Evolutionary conservation across 1,139 yeast genomes (phyloP).

Genomic region (Candida sp.): DNA sequence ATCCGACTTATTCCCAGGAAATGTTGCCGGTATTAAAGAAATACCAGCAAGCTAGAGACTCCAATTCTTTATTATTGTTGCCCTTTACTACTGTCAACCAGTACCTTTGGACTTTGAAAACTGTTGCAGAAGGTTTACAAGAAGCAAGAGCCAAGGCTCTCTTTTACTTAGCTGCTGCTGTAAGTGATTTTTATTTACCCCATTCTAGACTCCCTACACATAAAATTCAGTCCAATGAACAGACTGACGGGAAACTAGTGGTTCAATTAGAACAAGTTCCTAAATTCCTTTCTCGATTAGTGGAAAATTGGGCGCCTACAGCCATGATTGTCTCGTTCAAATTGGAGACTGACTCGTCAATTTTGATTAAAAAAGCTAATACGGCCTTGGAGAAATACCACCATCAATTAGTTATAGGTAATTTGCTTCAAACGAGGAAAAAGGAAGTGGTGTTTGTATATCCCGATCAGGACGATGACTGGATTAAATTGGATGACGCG

Average conservation of each 20-base stretch:
- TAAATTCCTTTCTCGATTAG: conserved; percentile 81
- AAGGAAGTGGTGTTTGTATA: conserved; percentile 84
- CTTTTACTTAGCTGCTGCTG: conserved; percentile 95
- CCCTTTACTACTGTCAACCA: conserved; percentile 97
- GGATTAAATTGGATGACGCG: conserved; percentile 50
- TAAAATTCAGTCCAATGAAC: conserved; percentile 76
- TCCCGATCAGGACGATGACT: conserved; percentile 35
- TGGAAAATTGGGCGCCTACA: conserved; percentile 91
- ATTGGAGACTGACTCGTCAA: conserved; percentile 78
- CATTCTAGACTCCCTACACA: conserved; percentile 84
- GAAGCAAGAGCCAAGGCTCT: conserved; percentile 54
- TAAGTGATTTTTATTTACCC: conserved; percentile 93
- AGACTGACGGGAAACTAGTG: conserved; percentile 63
- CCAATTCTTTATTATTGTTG: conserved; percentile 60
- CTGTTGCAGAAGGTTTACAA: conserved; percentile 60
- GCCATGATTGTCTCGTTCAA: conserved; percentile 96
- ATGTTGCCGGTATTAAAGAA: conserved; percentile 66
- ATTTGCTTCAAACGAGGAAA: conserved; percentile 85
- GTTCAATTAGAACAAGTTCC: conserved; percentile 96
- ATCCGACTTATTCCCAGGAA: conserved; percentile 55
- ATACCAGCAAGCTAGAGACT: conserved; percentile 57
- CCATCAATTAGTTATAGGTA: conserved; percentile 95
- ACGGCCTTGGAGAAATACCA: conserved; percentile 80
- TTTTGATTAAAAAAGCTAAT: conserved; percentile 71
- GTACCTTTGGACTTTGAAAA: conserved; percentile 77